These are phyloP conservation scores for Alternaria arborescens DNA, from an alignment of 2,329 filamentous ascomycete species.

Conservation along the genomic window DNA sequence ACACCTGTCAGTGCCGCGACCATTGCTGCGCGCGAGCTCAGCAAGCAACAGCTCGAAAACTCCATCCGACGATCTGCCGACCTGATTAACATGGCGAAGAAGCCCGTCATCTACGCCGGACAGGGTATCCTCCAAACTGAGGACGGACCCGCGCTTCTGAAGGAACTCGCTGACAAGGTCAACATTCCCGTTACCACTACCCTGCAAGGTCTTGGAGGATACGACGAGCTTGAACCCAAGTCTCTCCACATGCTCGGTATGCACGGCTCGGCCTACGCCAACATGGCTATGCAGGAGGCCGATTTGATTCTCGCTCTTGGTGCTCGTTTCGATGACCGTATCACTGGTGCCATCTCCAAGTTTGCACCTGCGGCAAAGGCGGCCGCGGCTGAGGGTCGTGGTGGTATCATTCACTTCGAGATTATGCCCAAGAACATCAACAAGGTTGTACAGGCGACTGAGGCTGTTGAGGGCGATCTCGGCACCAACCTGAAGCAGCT, in stretches of 20 bases:
- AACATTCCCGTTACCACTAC: constrained; percentile 96
- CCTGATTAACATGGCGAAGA: constrained; percentile 87
- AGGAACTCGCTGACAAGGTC: constrained; percentile 87
- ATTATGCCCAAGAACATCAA: constrained; percentile 99
- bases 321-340: constrained; percentile 94
- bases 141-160: constrained; percentile 80
- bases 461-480: constrained; percentile 94
- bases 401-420: constrained; percentile 97
- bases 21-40: constrained; percentile 77
- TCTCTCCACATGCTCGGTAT: constrained; percentile 98
- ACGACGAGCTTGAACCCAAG: constrained; percentile 92
- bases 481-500: constrained; percentile 78
- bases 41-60: constrained; percentile 73
- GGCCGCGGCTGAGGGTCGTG: constrained; percentile 83
- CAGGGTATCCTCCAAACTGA: constrained; percentile 84
- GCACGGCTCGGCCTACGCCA: constrained; percentile 97
- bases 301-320: constrained; percentile 96
- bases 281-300: constrained; percentile 97
- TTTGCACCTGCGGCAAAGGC: constrained; percentile 89
- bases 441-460: constrained; percentile 96
- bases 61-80: constrained; percentile 80
- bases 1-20: constrained; percentile 86
- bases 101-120: constrained; percentile 94
- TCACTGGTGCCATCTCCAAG: constrained; percentile 80
- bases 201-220: constrained; percentile 89